Evolutionary conservation across 352 stramenopile genomes (phyloP), one percentile per base, ranked within the genome.

Genomic region (Phytophthora nicotianae): DNA sequence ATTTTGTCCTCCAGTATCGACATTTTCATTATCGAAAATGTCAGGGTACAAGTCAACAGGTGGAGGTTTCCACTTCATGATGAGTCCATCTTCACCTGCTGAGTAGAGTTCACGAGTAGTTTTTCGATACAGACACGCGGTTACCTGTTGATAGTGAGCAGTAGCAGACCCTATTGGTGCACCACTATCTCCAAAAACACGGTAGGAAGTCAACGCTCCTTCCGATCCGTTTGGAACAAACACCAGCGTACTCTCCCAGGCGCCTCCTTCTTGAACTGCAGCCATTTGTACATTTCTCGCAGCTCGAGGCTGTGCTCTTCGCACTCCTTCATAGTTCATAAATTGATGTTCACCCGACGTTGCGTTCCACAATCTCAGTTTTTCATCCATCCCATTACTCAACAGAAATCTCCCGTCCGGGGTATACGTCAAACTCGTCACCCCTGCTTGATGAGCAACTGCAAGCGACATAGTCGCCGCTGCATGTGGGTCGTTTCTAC

Each of bases 301-400:
- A 24, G 74, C 69, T 33, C 69, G 69, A 41, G 69, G 51, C 27
- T 78, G 41, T 4, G 66, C 47, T 46, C 63, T 75, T 6, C 57
- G 40, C 0, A 83, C 60, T 5, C 68, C 62, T 49, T 82, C 64
- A 59, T 91, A 93, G 33, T 91, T 86, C 52, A 86, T 77, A 66
- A 93, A 93, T 43, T 83, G 51, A 63, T 93, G 76, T 19, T 79
- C 77, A 10, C 84, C 84, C 0, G 77, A 86, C 17, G 54, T 57
- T 2, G 72, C 65, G 50, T 89, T 70, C 84, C 84, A 93, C n/a
- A 93, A 70, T 3, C 82, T 58, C 14, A 93, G 63, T n/a, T 73
- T 79, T 37, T 80, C 53, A 62, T 93, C 81, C 35, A 75, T 70
- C 0, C 79, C 81, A 47, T 72, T 86, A 59, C 72, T 91, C 41